Evolutionary conservation across 805 yeast species (phyloP), one percentile per base, ranked within the genome.

Genomic region (Wickerhamiella vanderwaltii): DNA sequence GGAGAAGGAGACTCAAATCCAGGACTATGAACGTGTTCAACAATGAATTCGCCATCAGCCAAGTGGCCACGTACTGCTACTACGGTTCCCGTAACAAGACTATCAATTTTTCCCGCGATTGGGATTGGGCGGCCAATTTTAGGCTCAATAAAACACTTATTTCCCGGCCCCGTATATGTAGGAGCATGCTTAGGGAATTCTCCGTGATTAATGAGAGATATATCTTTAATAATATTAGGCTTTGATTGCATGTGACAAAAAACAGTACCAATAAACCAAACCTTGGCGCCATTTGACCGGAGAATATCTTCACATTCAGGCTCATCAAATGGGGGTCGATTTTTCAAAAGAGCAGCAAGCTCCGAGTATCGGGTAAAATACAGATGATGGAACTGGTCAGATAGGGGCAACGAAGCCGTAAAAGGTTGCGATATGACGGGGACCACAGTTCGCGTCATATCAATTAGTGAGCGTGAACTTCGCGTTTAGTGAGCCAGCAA

Each of bases 231-330:
- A 39, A 91, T 77, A 57, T 87, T 80, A 4, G 95, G 86, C 55
- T 91, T 91, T 54, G 75, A 74, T 53, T 75, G 76, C 77, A 84
- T 70, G 46, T 87, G 95, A 52, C 83, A 71, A 53, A 79, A 85
- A 0, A 87, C 68, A 0, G 96, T 84, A 2, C 98, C 98, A 19
- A 79, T 68, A 9, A 85, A 76, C 88, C 88, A 91, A 47, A 83
- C 71, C 15, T 32, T 13, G 9, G 30, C 11, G n/a, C 35, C 35
- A 4, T 6, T 9, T 4, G 35, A 31, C 18, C 24, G 18, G 19
- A 19, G 15, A 11, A 31, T 31, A 31, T 31, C 35, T 5, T 12
- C 24, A 12, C 35, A 31, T 16, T 17, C 24, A 15, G 31, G 32
- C 6, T 32, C 39, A 28, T 17, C 31, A 19, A 28, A 36, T 2